Percentiles rank a stretch among this genome's conserved stretches.
These are phyloP conservation scores for Conticribra guillardii DNA, from an alignment of 108 stramenopile genomes.

Conservation along the genomic window DNA sequence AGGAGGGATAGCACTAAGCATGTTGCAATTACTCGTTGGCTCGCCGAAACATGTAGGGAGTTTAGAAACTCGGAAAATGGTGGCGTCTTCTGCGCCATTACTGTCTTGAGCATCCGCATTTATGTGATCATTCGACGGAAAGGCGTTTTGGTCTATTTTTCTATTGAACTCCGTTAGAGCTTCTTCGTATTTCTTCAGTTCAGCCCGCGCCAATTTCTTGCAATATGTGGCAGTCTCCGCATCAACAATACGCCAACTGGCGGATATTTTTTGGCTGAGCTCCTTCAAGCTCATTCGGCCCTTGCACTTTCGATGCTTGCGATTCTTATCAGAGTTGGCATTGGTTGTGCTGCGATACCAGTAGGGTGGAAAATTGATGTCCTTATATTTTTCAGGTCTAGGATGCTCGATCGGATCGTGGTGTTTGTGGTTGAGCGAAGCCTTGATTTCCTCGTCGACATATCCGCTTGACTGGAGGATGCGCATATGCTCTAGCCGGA, in stretches of 20 bases:
- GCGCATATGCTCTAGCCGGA: constrained; percentile 15
- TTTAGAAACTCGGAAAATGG: too few species aligned
- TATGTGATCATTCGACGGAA: too few species aligned
- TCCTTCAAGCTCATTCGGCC: background rate
- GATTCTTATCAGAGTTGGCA: background rate
- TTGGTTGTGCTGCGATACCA: constrained; percentile 8
- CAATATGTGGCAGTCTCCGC: background rate
- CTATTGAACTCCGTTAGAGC: background rate
- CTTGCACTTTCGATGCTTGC: constrained; percentile 18
- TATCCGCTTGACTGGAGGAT: constrained; percentile 10
- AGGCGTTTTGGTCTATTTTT: too few species aligned
- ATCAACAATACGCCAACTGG: constrained; percentile 1
- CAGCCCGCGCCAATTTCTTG: background rate
- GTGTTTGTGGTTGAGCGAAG: constrained; percentile 1
- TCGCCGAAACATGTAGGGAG: too few species aligned
- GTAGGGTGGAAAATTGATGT: constrained; percentile 2
- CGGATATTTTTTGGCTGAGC: constrained; percentile 10
- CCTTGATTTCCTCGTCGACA: background rate
- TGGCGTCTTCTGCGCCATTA: too few species aligned
- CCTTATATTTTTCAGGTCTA: constrained; percentile 4
- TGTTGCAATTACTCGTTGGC: too few species aligned
- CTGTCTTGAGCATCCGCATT: too few species aligned
- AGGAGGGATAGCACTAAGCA: too few species aligned
- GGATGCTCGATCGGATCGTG: constrained; percentile 11
- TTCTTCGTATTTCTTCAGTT: background rate